Percentiles rank a stretch among this genome's conserved stretches.
Evolutionary conservation across 1,284 basidiomycete genomes (phyloP).

Genomic region (Pulveroboletus sp.): DNA sequence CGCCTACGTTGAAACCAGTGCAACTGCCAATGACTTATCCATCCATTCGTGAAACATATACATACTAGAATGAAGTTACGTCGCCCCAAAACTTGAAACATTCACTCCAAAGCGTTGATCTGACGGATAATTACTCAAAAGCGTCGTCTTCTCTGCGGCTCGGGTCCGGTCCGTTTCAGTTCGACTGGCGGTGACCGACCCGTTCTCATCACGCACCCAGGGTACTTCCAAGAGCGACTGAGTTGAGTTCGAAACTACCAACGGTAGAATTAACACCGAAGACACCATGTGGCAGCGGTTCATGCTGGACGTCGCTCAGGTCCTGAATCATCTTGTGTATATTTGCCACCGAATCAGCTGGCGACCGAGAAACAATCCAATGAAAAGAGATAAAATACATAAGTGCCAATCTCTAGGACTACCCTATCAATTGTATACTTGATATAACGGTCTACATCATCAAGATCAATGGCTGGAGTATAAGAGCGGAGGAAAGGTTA

Average conservation of each 20-base stretch:
- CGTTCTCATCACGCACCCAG: too few species aligned
- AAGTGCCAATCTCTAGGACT: constrained; percentile 11
- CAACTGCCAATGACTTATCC: too few species aligned
- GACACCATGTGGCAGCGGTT: too few species aligned
- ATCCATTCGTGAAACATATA: too few species aligned
- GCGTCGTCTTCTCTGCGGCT: too few species aligned
- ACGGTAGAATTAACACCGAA: background rate
- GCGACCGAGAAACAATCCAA: background rate
- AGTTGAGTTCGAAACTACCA: background rate
- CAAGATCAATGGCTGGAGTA: constrained; percentile 14
- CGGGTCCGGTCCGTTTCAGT: too few species aligned
- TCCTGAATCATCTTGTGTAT: too few species aligned
- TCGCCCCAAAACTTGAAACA: too few species aligned
- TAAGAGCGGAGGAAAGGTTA: background rate
- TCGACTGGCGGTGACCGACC: background rate
- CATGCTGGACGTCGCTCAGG: too few species aligned
- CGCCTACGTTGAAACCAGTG: background rate
- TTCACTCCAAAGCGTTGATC: background rate
- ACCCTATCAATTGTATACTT: constrained; percentile 67
- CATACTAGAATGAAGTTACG: too few species aligned
- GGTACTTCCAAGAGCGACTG: background rate
- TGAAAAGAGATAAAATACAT: constrained; percentile 21
- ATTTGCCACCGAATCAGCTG: background rate
- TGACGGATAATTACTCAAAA: too few species aligned
- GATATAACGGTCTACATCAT: constrained; percentile 58